Evolutionary conservation across 495 filamentous ascomycete genomes (phyloP).

Genomic region (Ascobolus immersus): DNA sequence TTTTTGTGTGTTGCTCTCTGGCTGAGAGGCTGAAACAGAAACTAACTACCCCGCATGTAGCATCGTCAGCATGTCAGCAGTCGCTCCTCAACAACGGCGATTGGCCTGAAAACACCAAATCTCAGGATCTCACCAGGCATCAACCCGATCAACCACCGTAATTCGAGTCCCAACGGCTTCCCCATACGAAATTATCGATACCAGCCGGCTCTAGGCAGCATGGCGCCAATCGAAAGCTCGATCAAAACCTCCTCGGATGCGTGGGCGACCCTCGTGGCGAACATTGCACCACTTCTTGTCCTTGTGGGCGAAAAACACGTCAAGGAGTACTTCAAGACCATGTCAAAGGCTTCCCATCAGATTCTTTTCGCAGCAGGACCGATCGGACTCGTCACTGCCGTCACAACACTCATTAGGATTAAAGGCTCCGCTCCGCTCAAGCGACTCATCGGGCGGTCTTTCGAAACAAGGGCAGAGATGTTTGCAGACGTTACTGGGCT

Average conservation of each 20-base stretch:
- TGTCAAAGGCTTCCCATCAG: conserved; percentile 6
- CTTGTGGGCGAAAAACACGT: conserved; percentile 10
- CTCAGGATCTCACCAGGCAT: too few species aligned
- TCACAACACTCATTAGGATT: conserved; percentile 7
- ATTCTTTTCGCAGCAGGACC: conserved; percentile 8
- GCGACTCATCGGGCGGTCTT: conserved; percentile 8
- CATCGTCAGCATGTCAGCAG: too few species aligned
- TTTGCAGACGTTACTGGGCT: conserved; percentile 7
- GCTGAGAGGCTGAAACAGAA: too few species aligned
- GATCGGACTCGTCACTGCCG: conserved; percentile 9
- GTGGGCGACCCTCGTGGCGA: conserved; percentile 7
- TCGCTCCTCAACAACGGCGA: too few species aligned
- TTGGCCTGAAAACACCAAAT: too few species aligned
- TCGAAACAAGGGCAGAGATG: conserved; percentile 7
- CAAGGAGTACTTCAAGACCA: conserved; percentile 10
- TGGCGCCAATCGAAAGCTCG: too few species aligned
- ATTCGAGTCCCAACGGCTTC: too few species aligned
- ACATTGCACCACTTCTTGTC: conserved; percentile 8
- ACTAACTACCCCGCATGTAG: too few species aligned
- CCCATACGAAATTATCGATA: too few species aligned
- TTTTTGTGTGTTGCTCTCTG: too few species aligned
- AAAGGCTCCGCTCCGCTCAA: conserved; percentile 2
- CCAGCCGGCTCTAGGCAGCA: too few species aligned
- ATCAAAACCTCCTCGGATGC: conserved; percentile 5
- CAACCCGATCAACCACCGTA: too few species aligned